Conservation (phyloP, 1,284 basidiomycete species). For the Microbotryum violaceum region DNA sequence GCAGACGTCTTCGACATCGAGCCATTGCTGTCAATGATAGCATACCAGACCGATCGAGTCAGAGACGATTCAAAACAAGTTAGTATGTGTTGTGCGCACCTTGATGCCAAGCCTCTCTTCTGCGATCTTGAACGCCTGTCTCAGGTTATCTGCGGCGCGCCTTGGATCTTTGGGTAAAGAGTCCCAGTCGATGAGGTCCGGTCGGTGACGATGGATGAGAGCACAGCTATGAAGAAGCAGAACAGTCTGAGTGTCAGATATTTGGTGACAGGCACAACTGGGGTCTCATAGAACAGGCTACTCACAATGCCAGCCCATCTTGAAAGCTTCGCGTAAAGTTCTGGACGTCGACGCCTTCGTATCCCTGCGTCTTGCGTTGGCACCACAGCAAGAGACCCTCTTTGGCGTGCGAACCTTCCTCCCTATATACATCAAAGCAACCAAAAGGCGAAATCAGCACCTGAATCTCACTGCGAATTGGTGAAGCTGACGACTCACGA, state of each 20-base stretch:
- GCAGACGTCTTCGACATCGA: slow-evolving; percentile 95
- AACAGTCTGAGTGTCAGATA: too few species aligned
- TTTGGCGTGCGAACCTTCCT: slow-evolving; percentile 93
- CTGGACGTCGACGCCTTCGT: slow-evolving; percentile 83
- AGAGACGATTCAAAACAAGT: not conserved
- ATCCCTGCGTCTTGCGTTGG: slow-evolving; percentile 87
- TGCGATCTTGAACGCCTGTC: slow-evolving; percentile 75
- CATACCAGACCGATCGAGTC: not conserved
- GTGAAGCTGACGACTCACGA: slow-evolving; percentile 52
- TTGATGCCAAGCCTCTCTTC: slow-evolving; percentile 81
- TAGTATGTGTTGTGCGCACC: slow-evolving; percentile 48
- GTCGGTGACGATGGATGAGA: slow-evolving; percentile 91
- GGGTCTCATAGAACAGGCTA: slow-evolving; percentile 25
- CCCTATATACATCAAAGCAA: slow-evolving; percentile 49
- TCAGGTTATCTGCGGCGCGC: slow-evolving; percentile 60
- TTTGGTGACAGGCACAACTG: too few species aligned
- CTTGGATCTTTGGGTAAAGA: slow-evolving; percentile 62
- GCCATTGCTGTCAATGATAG: slow-evolving; percentile 58
- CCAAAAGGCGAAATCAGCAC: too few species aligned
- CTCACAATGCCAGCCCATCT: slow-evolving; percentile 87
- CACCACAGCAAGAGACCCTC: slow-evolving; percentile 96
- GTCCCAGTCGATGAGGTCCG: slow-evolving; percentile 85
- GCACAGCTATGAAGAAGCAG: slow-evolving; percentile 60
- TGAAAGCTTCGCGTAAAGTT: slow-evolving; percentile 90
- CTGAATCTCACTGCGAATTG: not conserved